A percentile compares a stretch with the other conserved stretches of the same genome.
phyloP scores from a whole-genome alignment of 306 rosid species.

The Erythrophleum fordii region DNA sequence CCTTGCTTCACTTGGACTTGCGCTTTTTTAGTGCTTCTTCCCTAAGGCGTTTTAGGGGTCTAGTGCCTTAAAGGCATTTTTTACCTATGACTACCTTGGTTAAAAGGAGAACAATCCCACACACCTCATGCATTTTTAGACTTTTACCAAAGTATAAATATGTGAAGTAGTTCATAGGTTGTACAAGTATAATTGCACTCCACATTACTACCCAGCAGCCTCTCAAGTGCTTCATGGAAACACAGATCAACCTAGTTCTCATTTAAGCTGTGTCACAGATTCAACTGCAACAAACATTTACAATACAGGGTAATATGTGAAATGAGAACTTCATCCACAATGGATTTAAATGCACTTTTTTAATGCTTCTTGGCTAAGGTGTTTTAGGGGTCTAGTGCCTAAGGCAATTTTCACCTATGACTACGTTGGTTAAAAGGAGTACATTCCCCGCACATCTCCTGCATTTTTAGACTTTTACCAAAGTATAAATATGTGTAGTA shows the following conservation, averaged over 20 bases:
- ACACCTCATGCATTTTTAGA: background rate
- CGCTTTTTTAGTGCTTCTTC: too few relatives aligned
- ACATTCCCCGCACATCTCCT: background rate
- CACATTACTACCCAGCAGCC: constrained; percentile 6
- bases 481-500: constrained; percentile 1
- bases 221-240: constrained; percentile 19
- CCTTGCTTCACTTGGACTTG: too few relatives aligned
- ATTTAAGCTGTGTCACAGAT: background rate
- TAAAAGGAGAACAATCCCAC: background rate
- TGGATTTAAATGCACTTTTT: too few relatives aligned
- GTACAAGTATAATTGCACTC: background rate
- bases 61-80: too few relatives aligned
- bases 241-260: background rate
- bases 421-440: too few relatives aligned
- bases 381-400: too few relatives aligned
- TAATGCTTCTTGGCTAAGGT: too few relatives aligned
- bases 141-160: background rate
- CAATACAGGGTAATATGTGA: background rate
- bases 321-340: constrained; percentile 5
- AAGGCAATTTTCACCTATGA: too few relatives aligned
- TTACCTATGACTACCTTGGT: too few relatives aligned
- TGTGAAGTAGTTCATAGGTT: background rate
- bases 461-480: background rate
- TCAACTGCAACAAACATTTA: constrained; percentile 8
- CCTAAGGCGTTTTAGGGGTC: too few relatives aligned